These are phyloP conservation scores for Mrakia hoshinonis DNA, from an alignment of 768 basidiomycete species.

Conservation along the genomic window DNA sequence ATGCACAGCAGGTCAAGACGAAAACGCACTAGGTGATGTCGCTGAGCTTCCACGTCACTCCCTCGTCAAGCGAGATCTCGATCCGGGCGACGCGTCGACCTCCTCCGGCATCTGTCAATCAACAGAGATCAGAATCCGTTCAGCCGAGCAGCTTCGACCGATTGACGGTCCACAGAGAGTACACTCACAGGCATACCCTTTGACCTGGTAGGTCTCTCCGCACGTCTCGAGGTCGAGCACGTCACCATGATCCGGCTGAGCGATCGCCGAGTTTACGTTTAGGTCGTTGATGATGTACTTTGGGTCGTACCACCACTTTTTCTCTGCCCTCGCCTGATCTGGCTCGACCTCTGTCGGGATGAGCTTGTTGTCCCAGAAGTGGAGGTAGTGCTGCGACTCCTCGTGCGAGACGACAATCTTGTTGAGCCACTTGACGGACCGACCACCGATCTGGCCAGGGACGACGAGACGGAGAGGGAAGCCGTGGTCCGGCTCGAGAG, in stretches of 20 bases:
- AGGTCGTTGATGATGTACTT: conserved; percentile 48
- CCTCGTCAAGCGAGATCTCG: conserved; percentile 53
- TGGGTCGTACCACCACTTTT: conserved; percentile 44
- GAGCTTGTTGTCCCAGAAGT: conserved; percentile 53
- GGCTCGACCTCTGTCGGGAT: conserved; percentile 51
- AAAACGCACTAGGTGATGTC: conserved; percentile 41
- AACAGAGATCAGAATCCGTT: neutral
- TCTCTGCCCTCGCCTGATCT: conserved; percentile 49
- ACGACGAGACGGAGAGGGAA: conserved; percentile 58
- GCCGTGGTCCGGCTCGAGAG: conserved; percentile 55
- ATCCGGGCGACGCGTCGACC: conserved; percentile 53
- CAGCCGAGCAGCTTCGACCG: neutral
- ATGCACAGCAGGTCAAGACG: conserved; percentile 45
- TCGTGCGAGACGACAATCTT: conserved; percentile 49
- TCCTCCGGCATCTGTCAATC: conserved; percentile 48
- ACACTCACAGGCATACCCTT: conserved; percentile 50
- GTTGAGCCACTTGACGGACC: conserved; percentile 56
- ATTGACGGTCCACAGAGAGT: neutral
- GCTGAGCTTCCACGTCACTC: conserved; percentile 48
- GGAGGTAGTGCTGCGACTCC: conserved; percentile 52
- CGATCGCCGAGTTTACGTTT: conserved; percentile 53
- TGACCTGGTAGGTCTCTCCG: conserved; percentile 42
- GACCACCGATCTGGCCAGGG: conserved; percentile 57
- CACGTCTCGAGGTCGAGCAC: conserved; percentile 29
- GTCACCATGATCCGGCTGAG: conserved; percentile 52